These are phyloP conservation scores for Geosmithia morbida DNA, from an alignment of 2,329 filamentous ascomycete species.

Conservation along the genomic window DNA sequence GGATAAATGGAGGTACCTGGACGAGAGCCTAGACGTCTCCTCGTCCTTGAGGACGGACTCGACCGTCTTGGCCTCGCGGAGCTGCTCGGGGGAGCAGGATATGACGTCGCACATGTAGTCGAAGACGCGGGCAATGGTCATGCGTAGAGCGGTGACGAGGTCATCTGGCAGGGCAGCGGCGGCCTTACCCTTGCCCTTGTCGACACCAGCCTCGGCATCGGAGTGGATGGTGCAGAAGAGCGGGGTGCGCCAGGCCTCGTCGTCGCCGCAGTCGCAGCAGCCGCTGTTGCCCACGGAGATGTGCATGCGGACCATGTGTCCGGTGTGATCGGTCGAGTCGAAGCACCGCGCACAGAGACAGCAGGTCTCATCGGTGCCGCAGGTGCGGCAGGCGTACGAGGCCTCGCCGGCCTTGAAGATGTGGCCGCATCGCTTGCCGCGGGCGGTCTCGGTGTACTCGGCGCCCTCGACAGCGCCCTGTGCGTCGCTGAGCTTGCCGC, in stretches of 20 bases:
- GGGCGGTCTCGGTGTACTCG: constrained; percentile 83
- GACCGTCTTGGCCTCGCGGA: constrained; percentile 71
- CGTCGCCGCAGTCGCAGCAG: constrained; percentile 94
- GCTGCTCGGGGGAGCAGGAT: constrained; percentile 91
- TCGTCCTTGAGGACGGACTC: constrained; percentile 76
- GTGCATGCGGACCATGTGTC: constrained; percentile 79
- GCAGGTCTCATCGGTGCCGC: constrained; percentile 87
- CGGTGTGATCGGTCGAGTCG: constrained; percentile 86
- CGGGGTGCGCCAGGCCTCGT: constrained; percentile 82
- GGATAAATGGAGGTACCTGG: constrained; percentile 52
- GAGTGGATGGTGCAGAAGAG: constrained; percentile 92
- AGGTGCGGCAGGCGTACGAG: constrained; percentile 88
- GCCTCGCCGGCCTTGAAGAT: constrained; percentile 93
- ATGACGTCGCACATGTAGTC: constrained; percentile 98
- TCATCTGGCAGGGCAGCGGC: constrained; percentile 54
- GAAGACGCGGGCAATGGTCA: constrained; percentile 72
- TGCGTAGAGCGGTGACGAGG: constrained; percentile 61
- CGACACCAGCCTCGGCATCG: constrained; percentile 29
- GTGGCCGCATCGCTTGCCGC: constrained; percentile 89
- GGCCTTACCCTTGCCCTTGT: constrained; percentile 48
- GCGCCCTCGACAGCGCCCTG: constrained; percentile 89
- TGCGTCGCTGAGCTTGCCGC: constrained; percentile 68
- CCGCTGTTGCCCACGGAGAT: constrained; percentile 85
- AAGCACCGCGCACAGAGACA: constrained; percentile 91
- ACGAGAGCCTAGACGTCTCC: constrained; percentile 57